Evolutionary conservation across 2,329 filamentous ascomycete species (phyloP).

Genomic region (Alternaria panax): DNA sequence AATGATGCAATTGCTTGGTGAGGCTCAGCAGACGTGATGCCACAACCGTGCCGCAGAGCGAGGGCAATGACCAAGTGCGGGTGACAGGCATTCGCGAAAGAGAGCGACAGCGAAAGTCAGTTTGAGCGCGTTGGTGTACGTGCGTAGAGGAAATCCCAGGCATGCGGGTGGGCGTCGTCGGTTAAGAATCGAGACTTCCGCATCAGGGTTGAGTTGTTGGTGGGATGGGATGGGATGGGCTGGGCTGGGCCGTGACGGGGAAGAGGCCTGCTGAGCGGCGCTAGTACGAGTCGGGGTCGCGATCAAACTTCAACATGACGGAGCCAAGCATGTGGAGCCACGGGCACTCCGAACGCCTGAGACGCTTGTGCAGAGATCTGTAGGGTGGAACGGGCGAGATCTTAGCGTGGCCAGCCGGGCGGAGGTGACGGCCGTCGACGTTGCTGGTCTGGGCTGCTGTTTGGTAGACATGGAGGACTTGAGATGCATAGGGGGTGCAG

Average conservation of each 20-base stretch:
- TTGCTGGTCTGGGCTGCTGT: not conserved
- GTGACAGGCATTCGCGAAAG: too few species aligned
- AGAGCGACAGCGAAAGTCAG: slow-evolving; percentile 1
- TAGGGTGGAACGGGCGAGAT: slow-evolving; percentile 27
- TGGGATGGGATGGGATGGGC: slow-evolving; percentile 22
- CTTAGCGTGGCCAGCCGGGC: slow-evolving; percentile 24
- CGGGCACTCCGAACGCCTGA: slow-evolving; percentile 35
- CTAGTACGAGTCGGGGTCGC: slow-evolving; percentile 33
- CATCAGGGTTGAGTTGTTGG: slow-evolving; percentile 29
- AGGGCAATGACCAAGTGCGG: slow-evolving; percentile 25
- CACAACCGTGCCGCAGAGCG: slow-evolving; percentile 3
- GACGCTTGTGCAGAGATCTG: slow-evolving; percentile 25
- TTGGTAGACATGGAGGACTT: not conserved
- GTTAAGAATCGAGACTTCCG: slow-evolving; percentile 36
- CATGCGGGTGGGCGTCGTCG: slow-evolving; percentile 45
- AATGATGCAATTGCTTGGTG: not conserved
- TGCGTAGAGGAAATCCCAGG: slow-evolving; percentile 39
- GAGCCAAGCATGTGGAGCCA: slow-evolving; percentile 29
- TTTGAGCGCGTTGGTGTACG: slow-evolving; percentile 17
- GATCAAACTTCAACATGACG: slow-evolving; percentile 40
- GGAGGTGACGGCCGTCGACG: slow-evolving; percentile 3
- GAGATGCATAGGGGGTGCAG: not conserved
- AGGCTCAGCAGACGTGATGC: slow-evolving; percentile 1
- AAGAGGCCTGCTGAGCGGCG: slow-evolving; percentile 19
- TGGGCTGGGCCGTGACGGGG: slow-evolving; percentile 19